A percentile compares a stretch with the other conserved stretches of the same genome.
Evolutionary conservation across 179 eudicot species (phyloP).

Genomic region (Sideroxylon spinosum): DNA sequence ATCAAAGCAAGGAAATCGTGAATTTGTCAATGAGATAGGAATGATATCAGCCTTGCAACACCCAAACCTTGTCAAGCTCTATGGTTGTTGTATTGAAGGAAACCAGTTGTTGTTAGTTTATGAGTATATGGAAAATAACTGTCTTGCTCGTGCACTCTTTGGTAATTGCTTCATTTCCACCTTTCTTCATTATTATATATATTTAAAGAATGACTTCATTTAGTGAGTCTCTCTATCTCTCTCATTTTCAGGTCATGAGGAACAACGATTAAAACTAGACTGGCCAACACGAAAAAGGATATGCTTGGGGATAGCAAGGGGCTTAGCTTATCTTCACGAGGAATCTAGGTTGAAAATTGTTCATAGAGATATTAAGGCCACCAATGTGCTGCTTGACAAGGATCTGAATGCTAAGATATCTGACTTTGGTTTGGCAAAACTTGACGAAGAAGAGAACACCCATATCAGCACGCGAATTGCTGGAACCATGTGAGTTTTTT

Average conservation of each 20-base stretch:
- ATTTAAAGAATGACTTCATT: neutral
- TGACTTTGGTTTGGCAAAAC: slow-evolving; percentile 41
- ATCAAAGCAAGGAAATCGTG: slow-evolving; percentile 89
- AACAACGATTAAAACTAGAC: slow-evolving; percentile 21
- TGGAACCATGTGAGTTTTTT: slow-evolving; percentile 33
- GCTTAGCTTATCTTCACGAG: slow-evolving; percentile 39
- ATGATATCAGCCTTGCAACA: slow-evolving; percentile 87
- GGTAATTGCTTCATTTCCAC: slow-evolving; percentile 30
- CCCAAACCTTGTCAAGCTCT: slow-evolving; percentile 78
- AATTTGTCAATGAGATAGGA: slow-evolving; percentile 83
- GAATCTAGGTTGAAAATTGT: slow-evolving; percentile 39
- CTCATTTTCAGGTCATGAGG: slow-evolving; percentile 15
- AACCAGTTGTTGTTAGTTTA: slow-evolving; percentile 67
- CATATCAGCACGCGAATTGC: slow-evolving; percentile 42
- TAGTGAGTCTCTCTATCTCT: neutral
- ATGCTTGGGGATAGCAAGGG: slow-evolving; percentile 33
- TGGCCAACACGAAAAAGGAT: slow-evolving; percentile 31
- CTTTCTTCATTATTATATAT: neutral
- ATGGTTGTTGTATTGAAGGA: slow-evolving; percentile 81
- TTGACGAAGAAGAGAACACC: slow-evolving; percentile 39
- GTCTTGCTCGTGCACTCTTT: slow-evolving; percentile 72
- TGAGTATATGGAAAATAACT: slow-evolving; percentile 72
- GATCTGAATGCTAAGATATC: slow-evolving; percentile 39
- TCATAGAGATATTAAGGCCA: slow-evolving; percentile 41
- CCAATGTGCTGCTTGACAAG: slow-evolving; percentile 36